Evolutionary conservation across 225 moss, liverwort and hornwort species (phyloP).

Genomic region (Asterella californica): DNA sequence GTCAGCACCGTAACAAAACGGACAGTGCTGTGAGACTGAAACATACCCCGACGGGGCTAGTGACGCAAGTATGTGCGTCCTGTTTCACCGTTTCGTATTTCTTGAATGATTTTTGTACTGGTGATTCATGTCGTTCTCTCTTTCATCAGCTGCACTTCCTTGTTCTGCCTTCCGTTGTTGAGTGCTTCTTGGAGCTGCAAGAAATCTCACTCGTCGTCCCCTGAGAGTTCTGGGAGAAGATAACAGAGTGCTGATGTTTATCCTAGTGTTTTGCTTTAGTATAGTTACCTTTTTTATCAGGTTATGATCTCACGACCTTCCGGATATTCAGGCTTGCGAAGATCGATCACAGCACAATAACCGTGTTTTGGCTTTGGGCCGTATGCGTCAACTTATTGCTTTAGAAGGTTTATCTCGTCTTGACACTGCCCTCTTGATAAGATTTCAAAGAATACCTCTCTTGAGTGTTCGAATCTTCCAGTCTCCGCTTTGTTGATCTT

Average conservation of each 20-base stretch:
- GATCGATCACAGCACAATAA: constrained; percentile 95
- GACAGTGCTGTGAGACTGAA: constrained; percentile 88
- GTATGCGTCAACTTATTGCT: constrained; percentile 83
- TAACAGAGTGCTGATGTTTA: not conserved
- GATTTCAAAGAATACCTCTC: not conserved
- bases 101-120: not conserved
- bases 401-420: constrained; percentile 51
- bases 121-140: not conserved
- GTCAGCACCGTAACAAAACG: constrained; percentile 93
- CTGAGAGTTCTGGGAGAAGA: not conserved
- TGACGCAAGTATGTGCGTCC: constrained; percentile 45
- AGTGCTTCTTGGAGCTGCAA: not conserved
- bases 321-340: constrained; percentile 59
- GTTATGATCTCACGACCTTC: not conserved
- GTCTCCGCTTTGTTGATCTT: not conserved
- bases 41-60: constrained; percentile 80
- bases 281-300: not conserved
- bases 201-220: not conserved
- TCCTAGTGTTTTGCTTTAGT: not conserved
- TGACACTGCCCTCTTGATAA: not conserved
- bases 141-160: not conserved
- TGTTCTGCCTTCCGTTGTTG: not conserved
- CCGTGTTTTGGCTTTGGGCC: constrained; percentile 65
- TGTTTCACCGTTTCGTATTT: too few relatives aligned
- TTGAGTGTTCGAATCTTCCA: not conserved